These are phyloP conservation scores for Petasospora rhodanensis DNA, from an alignment of 1,139 yeast species.

Conservation along the genomic window DNA sequence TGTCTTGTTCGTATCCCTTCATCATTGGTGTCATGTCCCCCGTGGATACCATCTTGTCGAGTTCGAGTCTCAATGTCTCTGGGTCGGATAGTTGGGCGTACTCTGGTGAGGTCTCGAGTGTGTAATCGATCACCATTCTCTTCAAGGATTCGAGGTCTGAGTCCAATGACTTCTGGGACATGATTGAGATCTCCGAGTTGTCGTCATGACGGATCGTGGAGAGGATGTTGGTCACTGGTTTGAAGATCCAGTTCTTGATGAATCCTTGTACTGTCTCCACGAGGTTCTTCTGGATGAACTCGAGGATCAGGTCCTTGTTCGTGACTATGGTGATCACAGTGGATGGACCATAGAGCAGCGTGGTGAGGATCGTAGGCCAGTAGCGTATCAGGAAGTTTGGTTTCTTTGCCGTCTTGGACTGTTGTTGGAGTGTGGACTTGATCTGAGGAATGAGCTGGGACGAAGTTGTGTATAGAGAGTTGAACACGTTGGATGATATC, in stretches of 20 bases:
- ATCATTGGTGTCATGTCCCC: conserved; percentile 81
- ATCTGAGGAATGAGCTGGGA: conserved; percentile 2
- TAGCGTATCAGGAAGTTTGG: conserved; percentile 54
- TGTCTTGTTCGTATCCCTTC: conserved; percentile 73
- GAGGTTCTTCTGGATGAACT: conserved; percentile 56
- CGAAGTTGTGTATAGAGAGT: conserved; percentile 2
- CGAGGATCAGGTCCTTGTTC: conserved; percentile 46
- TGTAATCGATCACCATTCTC: conserved; percentile 81
- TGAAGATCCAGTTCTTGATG: conserved; percentile 75
- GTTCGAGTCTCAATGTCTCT: conserved; percentile 15
- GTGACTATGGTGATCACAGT: conserved; percentile 40
- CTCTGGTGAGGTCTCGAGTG: conserved; percentile 36
- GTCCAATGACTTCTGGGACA: conserved; percentile 71
- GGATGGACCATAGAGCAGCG: conserved; percentile 47
- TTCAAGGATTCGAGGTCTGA: conserved; percentile 80
- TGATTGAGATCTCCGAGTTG: conserved; percentile 62
- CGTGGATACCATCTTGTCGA: conserved; percentile 42
- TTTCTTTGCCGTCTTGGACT: conserved; percentile 14
- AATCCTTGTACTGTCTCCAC: conserved; percentile 64
- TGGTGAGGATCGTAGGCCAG: conserved; percentile 56
- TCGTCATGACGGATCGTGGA: conserved; percentile 77
- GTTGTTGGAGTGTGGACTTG: not conserved
- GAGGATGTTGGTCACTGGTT: conserved; percentile 71
- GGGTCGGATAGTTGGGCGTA: conserved; percentile 26
- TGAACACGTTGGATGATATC: not conserved